A percentile compares a stretch with the other conserved stretches of the same genome.
Evolutionary conservation across 176 grass and related monocot genomes (phyloP).

Genomic region (Musa acuminata): DNA sequence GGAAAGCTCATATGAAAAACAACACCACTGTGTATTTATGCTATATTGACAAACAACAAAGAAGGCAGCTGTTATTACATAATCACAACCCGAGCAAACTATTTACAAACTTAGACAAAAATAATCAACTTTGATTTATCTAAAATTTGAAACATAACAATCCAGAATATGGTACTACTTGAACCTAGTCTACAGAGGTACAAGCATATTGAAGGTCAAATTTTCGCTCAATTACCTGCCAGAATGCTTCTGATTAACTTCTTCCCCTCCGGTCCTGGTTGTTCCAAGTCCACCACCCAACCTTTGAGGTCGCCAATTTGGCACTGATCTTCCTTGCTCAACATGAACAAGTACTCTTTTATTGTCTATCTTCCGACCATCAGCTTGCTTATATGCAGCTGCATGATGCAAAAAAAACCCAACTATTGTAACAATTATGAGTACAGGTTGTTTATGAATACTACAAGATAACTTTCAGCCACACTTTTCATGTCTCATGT

Average conservation of each 20-base stretch:
- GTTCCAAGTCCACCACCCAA: constrained; percentile 96
- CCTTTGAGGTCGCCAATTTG: constrained; percentile 84
- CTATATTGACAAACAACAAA: too few species aligned
- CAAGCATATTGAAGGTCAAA: too few species aligned
- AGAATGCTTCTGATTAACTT: constrained; percentile 28
- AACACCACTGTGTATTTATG: too few species aligned
- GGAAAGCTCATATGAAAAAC: too few species aligned
- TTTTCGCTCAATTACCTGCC: background rate
- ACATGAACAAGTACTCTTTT: constrained; percentile 79
- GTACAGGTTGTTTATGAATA: background rate
- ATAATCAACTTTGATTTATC: too few species aligned
- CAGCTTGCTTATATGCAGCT: constrained; percentile 92
- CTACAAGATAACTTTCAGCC: constrained; percentile 1
- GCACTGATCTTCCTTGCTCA: constrained; percentile 91
- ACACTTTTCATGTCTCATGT: constrained; percentile 94
- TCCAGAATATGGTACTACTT: too few species aligned
- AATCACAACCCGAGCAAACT: too few species aligned
- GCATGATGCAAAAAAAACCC: constrained; percentile 14
- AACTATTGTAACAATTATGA: background rate
- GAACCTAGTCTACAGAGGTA: too few species aligned
- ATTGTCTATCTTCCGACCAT: constrained; percentile 72
- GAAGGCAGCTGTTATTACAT: too few species aligned
- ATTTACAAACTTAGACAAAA: too few species aligned
- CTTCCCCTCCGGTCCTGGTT: constrained; percentile 67
- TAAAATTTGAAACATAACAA: too few species aligned